Evolutionary conservation across 257 asterid genomes (phyloP).

Genomic region (Ehretia macrophylla): DNA sequence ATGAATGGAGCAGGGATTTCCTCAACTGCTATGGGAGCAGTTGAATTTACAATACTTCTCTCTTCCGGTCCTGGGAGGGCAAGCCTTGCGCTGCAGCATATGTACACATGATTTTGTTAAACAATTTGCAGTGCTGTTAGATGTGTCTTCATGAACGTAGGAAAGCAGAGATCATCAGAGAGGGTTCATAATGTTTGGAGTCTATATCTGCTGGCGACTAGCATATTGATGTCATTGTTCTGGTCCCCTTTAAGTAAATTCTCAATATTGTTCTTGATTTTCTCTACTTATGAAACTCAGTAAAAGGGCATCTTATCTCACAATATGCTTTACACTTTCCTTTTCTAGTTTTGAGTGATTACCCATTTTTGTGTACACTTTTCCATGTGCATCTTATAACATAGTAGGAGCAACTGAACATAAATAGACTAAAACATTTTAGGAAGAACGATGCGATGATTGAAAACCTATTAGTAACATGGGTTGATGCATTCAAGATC

Average conservation of each 20-base stretch:
- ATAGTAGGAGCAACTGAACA: too few relatives aligned
- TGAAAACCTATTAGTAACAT: too few relatives aligned
- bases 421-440: too few relatives aligned
- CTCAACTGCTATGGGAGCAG: constrained; percentile 26
- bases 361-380: too few relatives aligned
- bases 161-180: background rate
- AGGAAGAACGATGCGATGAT: too few relatives aligned
- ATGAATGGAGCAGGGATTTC: constrained; percentile 21
- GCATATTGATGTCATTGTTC: too few relatives aligned
- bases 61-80: constrained; percentile 86
- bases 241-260: too few relatives aligned
- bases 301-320: background rate
- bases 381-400: too few relatives aligned
- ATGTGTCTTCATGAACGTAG: background rate
- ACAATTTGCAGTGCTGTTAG: background rate
- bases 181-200: background rate
- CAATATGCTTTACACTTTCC: too few relatives aligned
- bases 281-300: background rate
- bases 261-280: background rate
- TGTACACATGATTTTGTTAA: constrained; percentile 1
- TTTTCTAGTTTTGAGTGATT: too few relatives aligned
- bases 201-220: too few relatives aligned
- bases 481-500: too few relatives aligned
- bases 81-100: constrained; percentile 87
- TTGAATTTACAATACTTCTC: constrained; percentile 30